Evolutionary conservation across 805 yeast genomes (phyloP), one percentile per base, ranked within the genome.

Genomic region (Wickerhamomyces tratensis): DNA sequence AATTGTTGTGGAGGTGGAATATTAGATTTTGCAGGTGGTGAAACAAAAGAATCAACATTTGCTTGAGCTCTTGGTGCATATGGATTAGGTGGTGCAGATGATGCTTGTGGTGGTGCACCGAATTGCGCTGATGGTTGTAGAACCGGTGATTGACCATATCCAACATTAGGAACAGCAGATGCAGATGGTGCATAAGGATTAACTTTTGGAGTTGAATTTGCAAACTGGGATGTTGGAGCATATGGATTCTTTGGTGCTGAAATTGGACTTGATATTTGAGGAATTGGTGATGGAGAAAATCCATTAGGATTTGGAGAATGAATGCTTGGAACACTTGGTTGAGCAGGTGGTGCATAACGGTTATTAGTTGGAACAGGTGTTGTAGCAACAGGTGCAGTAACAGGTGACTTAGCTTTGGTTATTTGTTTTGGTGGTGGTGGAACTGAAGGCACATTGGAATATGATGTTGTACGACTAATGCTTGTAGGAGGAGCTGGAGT

Each of bases 381-480:
- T 35, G 57, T 39, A 12, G 46, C 36, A 36, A 41, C 41, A 35
- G 42, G n/a, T 7, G 41, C 14, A 31, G 41, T 14, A 31, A 49
- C 42, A 12, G 50, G 39, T 39, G 46, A 48, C 35, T 47, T 47
- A 7, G 56, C 41, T 59, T 46, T 63, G 49, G 52, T 56, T 42
- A 51, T 49, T 30, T 57, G 49, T 45, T 58, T 53, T 43, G 68
- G 68, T 37, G 68, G 65, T 39, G 64, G 65, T 44, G 59, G 63
- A 36, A 57, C 43, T 4, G 50, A 44, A 35, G 61, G 58, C 11
- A 50, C 53, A 27, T 42, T 47, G n/a, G 47, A 50, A 45, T 51
- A 54, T 6, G 64, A 53, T 2, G 54, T n/a, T 9, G 12, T 36
- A 44, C 57, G 54, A 26, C 46, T 44, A 12, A 46, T 33, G 4